These are phyloP conservation scores for Asterella californica DNA, from an alignment of 225 moss, liverwort and hornwort genomes.

Conservation along the genomic window DNA sequence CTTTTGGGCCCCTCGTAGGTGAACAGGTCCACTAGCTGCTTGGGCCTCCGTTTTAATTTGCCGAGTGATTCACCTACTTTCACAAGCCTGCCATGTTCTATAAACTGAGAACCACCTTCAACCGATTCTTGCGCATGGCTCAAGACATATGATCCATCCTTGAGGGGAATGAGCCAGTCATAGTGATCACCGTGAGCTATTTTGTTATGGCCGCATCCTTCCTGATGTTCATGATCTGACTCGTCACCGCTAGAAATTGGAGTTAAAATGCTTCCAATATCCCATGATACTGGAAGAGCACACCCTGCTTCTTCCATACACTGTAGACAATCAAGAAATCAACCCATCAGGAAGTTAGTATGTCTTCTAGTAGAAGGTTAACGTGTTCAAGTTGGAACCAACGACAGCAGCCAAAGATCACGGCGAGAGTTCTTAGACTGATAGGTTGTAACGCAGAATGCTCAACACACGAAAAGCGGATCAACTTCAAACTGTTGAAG, in stretches of 20 bases:
- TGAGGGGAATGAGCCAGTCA: conserved; percentile 82
- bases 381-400: neutral
- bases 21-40: conserved; percentile 65
- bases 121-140: conserved; percentile 63
- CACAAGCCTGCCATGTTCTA: conserved; percentile 85
- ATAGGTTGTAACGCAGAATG: too few species aligned
- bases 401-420: too few species aligned
- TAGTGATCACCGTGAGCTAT: conserved; percentile 87
- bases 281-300: conserved; percentile 69
- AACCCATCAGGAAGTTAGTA: neutral
- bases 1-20: conserved; percentile 66
- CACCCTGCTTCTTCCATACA: conserved; percentile 87
- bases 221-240: conserved; percentile 70
- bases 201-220: conserved; percentile 83
- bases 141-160: conserved; percentile 78
- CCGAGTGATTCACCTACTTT: conserved; percentile 82
- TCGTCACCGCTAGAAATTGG: conserved; percentile 42
- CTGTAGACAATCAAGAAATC: conserved; percentile 40
- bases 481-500: neutral
- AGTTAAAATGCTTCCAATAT: conserved; percentile 59
- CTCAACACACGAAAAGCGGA: neutral
- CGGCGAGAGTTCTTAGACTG: too few species aligned
- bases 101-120: conserved; percentile 59
- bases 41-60: conserved; percentile 61
- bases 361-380: neutral